Percentiles rank a stretch among this genome's conserved stretches.
Conservation (phyloP, 805 yeast species). For the Barnettozyma sp. region DNA sequence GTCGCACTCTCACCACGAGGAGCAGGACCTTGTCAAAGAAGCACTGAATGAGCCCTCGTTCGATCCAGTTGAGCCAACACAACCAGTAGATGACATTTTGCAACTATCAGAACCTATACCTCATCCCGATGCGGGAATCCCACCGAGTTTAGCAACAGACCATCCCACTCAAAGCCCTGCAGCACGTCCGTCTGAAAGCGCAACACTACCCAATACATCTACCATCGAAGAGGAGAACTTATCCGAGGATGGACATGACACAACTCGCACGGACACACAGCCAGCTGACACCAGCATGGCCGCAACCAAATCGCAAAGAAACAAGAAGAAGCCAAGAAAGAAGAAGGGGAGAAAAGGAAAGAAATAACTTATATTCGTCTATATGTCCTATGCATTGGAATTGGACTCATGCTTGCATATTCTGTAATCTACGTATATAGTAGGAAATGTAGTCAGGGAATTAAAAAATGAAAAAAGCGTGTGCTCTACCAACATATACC, state of each 20-base stretch:
- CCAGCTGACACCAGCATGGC: not conserved
- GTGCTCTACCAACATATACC: no score
- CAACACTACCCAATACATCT: not conserved
- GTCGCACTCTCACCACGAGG: slow-evolving; percentile 1
- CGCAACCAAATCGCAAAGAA: slow-evolving; percentile 1
- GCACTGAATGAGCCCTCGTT: not conserved
- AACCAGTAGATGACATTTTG: slow-evolving; percentile 4
- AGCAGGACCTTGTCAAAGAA: no score
- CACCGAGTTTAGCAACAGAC: not conserved
- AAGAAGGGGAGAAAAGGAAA: slow-evolving; percentile 6
- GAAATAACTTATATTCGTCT: not conserved
- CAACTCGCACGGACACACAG: slow-evolving; percentile 1
- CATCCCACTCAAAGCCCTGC: not conserved
- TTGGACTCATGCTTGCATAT: no score
- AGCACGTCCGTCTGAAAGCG: not conserved
- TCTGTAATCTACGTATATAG: not conserved
- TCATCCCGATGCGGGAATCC: not conserved
- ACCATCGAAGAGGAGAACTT: not conserved
- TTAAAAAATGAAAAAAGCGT: not conserved
- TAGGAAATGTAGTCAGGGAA: not conserved
- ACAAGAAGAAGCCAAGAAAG: slow-evolving; percentile 4
- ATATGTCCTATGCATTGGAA: no score
- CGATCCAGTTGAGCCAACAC: slow-evolving; percentile 3
- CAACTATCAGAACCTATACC: not conserved
- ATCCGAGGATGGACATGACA: not conserved